phyloP scores from a whole-genome alignment of 2,329 filamentous ascomycete species.

The Cryphonectria naterciae region DNA sequence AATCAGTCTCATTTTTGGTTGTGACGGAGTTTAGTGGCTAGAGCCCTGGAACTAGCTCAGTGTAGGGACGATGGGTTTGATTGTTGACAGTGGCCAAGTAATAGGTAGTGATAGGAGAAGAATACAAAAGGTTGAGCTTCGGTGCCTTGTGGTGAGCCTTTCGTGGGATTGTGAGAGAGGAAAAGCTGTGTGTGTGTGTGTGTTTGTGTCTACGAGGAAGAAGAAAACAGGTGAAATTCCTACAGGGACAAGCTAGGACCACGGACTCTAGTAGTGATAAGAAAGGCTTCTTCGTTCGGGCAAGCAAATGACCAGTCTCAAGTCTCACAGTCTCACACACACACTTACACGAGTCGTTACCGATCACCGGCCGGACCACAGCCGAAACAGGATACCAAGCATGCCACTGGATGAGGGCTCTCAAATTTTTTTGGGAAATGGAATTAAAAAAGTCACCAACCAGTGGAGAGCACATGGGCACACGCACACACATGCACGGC shows the following conservation, averaged over 20 bases:
- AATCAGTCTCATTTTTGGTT: conserved; percentile 67
- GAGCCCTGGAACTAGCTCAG: neutral
- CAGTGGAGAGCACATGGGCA: neutral
- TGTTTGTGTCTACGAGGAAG: neutral
- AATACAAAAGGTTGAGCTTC: neutral
- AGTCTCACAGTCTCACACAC: conserved; percentile 11
- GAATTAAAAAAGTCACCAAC: no score
- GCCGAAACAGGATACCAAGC: neutral
- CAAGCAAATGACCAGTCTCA: conserved; percentile 27
- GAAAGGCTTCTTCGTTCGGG: conserved; percentile 12
- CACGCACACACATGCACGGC: neutral
- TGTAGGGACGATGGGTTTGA: neutral
- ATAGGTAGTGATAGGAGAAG: no score
- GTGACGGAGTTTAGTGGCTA: neutral
- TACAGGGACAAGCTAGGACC: neutral
- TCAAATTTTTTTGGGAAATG: neutral
- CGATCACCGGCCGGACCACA: conserved; percentile 18
- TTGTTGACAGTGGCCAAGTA: neutral
- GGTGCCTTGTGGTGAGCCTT: neutral
- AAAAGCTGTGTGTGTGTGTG: no score
- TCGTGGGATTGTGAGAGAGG: neutral
- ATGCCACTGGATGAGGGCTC: neutral
- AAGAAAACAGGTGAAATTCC: neutral
- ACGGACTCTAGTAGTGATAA: conserved; percentile 20
- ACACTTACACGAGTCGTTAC: conserved; percentile 4